These are phyloP conservation scores for Dendrocalamus latiflorus DNA, from an alignment of 202 grass and related monocot genomes.

Conservation along the genomic window DNA sequence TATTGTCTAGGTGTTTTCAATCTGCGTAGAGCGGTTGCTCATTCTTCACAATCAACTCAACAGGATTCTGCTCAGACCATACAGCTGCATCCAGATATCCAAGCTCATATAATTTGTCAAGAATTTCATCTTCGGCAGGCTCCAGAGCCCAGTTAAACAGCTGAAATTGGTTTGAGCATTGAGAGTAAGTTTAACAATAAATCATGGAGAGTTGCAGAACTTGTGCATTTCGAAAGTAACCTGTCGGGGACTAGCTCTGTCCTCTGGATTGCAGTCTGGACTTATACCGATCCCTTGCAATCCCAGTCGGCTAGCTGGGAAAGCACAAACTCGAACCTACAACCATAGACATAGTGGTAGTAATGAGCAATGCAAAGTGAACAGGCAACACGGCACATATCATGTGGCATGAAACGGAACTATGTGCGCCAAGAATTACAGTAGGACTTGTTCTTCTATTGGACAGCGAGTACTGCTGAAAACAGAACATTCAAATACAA, in stretches of 20 bases:
- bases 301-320: slow-evolving; percentile 59
- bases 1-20: neutral
- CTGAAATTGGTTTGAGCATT: slow-evolving; percentile 36
- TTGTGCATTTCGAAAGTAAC: slow-evolving; percentile 26
- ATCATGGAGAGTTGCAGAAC: neutral
- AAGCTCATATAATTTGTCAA: slow-evolving; percentile 66
- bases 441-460: neutral
- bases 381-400: neutral
- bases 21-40: neutral
- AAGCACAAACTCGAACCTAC: slow-evolving; percentile 81
- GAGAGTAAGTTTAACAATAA: neutral
- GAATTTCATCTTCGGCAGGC: slow-evolving; percentile 73
- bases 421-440: neutral
- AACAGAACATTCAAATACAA: neutral
- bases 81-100: slow-evolving; percentile 77
- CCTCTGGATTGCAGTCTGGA: slow-evolving; percentile 82
- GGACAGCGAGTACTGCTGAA: neutral
- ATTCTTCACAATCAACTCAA: slow-evolving; percentile 27
- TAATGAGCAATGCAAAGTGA: no score
- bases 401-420: no score
- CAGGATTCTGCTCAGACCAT: slow-evolving; percentile 63
- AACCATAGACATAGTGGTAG: no score
- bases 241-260: slow-evolving; percentile 82
- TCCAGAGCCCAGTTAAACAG: slow-evolving; percentile 96
- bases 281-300: slow-evolving; percentile 77